Percentiles rank a stretch among this genome's conserved stretches.
phyloP scores from a whole-genome alignment of 2,329 filamentous ascomycete genomes.

The Xylaria sp. region DNA sequence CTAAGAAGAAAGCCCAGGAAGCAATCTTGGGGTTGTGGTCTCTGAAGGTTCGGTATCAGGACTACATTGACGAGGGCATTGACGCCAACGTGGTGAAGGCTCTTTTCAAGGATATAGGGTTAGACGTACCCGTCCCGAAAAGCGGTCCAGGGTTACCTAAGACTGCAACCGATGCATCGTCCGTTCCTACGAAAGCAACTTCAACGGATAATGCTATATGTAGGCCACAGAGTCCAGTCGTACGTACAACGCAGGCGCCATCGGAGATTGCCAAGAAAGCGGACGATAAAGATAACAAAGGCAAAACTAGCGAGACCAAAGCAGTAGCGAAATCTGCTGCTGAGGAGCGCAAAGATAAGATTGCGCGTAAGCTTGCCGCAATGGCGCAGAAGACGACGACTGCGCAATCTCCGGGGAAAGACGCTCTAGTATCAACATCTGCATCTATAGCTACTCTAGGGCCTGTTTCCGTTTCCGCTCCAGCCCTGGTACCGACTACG shows the following conservation, averaged over 20 bases:
- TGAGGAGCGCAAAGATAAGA: constrained; percentile 45
- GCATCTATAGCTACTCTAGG: background rate
- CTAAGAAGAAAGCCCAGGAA: constrained; percentile 65
- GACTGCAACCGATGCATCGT: constrained; percentile 5
- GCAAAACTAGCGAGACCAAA: constrained; percentile 23
- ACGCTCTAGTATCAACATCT: constrained; percentile 7
- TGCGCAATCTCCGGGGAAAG: constrained; percentile 30
- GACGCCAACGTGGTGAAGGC: constrained; percentile 65
- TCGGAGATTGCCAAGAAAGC: constrained; percentile 5
- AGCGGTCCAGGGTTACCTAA: constrained; percentile 22
- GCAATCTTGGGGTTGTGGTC: constrained; percentile 69
- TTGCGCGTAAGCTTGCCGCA: constrained; percentile 43
- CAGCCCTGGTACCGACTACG: constrained; percentile 3
- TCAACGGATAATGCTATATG: constrained; percentile 8
- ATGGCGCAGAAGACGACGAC: constrained; percentile 40
- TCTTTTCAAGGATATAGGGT: constrained; percentile 72
- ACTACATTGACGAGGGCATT: constrained; percentile 76
- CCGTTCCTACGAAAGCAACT: background rate
- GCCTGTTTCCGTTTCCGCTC: background rate
- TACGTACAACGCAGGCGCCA: constrained; percentile 10
- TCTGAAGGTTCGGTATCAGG: constrained; percentile 73
- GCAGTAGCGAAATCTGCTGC: constrained; percentile 38
- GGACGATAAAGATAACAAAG: constrained; percentile 8
- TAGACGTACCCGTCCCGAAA: constrained; percentile 51
- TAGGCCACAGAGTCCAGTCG: constrained; percentile 14